phyloP scores from a whole-genome alignment of 2,329 filamentous ascomycete genomes.

The Neophaeococcomyces aloes region DNA sequence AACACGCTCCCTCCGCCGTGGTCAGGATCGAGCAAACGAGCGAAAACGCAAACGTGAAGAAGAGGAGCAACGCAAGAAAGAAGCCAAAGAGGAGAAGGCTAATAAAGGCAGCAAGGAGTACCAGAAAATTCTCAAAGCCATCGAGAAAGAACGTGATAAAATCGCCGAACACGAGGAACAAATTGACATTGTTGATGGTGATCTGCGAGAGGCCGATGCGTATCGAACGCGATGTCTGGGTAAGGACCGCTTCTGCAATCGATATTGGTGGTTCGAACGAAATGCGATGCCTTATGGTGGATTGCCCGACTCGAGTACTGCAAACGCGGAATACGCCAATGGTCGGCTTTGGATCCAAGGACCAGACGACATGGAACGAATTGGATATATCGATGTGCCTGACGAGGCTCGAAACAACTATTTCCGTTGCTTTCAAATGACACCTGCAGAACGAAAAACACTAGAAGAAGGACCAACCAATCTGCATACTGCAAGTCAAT shows the following conservation, averaged over 20 bases:
- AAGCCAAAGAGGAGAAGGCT: conserved; percentile 53
- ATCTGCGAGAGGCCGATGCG: conserved; percentile 87
- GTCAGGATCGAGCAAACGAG: conserved; percentile 59
- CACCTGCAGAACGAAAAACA: conserved; percentile 72
- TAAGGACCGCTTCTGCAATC: conserved; percentile 94
- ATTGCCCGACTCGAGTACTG: conserved; percentile 77
- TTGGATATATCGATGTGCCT: conserved; percentile 72
- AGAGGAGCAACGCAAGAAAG: conserved; percentile 59
- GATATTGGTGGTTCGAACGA: conserved; percentile 98
- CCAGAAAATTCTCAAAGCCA: conserved; percentile 75
- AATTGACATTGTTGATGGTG: conserved; percentile 77
- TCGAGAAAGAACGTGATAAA: conserved; percentile 71
- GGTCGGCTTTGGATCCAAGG: conserved; percentile 95
- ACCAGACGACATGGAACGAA: conserved; percentile 75
- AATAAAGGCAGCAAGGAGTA: conserved; percentile 82
- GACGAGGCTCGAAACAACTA: conserved; percentile 66
- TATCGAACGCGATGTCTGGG: conserved; percentile 80
- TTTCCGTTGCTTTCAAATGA: conserved; percentile 65
- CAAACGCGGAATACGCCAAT: conserved; percentile 79
- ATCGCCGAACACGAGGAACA: conserved; percentile 75
- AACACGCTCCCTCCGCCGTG: conserved; percentile 49
- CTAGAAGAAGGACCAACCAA: conserved; percentile 75
- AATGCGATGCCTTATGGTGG: conserved; percentile 96
- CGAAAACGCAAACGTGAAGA: conserved; percentile 66
- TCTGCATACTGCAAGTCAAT: conserved; percentile 66